These are phyloP conservation scores for Otatea glauca DNA, from an alignment of 176 grass and related monocot species.

Conservation along the genomic window DNA sequence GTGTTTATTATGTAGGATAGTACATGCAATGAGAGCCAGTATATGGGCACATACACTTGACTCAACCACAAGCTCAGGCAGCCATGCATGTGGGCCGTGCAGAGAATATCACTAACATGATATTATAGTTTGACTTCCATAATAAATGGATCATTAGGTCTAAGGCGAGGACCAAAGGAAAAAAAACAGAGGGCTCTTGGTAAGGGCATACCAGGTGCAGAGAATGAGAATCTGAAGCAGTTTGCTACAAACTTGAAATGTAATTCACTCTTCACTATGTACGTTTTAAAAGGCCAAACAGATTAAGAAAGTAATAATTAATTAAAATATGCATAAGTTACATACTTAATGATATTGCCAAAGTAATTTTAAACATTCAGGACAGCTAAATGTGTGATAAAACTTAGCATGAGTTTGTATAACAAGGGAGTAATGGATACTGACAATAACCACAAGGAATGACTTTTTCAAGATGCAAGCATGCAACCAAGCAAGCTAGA, in stretches of 20 bases:
- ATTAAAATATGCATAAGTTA: not conserved
- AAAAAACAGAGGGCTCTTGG: not conserved
- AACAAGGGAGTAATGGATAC: not conserved
- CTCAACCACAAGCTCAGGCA: not conserved
- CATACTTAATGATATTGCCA: not conserved
- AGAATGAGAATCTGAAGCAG: not conserved
- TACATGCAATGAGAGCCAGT: not conserved
- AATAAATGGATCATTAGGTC: conserved; percentile 8
- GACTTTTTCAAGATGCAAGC: not conserved
- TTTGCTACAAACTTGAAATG: not conserved
- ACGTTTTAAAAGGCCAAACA: not conserved
- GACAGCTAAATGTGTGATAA: not conserved
- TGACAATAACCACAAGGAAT: conserved; percentile 10
- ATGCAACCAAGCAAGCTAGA: not conserved
- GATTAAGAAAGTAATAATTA: not conserved
- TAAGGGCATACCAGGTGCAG: not conserved
- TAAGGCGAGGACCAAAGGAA: not conserved
- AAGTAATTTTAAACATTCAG: conserved; percentile 16
- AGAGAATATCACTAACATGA: not conserved
- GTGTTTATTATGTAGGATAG: not conserved
- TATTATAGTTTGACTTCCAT: not conserved
- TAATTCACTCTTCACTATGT: not conserved
- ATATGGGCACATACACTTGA: not conserved
- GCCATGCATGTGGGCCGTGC: not conserved
- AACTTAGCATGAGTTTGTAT: not conserved